Percentiles rank a stretch among this genome's conserved stretches.
These are phyloP conservation scores for Dalbergia cochinchinensis DNA, from an alignment of 306 rosid species.

Conservation along the genomic window DNA sequence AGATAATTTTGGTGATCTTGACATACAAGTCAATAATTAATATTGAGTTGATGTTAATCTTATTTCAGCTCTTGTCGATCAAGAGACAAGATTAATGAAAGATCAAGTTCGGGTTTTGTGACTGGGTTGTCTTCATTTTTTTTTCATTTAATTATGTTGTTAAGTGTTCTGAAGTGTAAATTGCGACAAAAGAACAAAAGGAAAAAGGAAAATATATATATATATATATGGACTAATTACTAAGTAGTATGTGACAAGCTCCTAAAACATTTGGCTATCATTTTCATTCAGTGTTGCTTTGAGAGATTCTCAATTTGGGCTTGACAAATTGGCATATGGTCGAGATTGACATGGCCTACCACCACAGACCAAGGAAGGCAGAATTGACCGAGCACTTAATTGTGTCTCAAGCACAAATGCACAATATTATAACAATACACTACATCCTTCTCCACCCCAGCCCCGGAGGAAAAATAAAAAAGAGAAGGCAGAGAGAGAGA, in stretches of 20 bases:
- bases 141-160: background rate
- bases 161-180: background rate
- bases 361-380: constrained; percentile 33
- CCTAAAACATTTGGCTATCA: constrained; percentile 5
- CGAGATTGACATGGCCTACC: constrained; percentile 43
- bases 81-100: constrained; percentile 1
- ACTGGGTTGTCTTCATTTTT: no score
- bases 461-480: background rate
- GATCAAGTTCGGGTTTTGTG: no score
- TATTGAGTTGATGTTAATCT: background rate
- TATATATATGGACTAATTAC: background rate
- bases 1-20: background rate
- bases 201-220: background rate
- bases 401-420: constrained; percentile 39
- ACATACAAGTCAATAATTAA: background rate
- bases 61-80: background rate
- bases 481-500: constrained; percentile 13
- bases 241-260: constrained; percentile 19
- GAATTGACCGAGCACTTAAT: constrained; percentile 41
- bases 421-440: constrained; percentile 6
- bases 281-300: constrained; percentile 28
- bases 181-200: constrained; percentile 11
- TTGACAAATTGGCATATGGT: constrained; percentile 37
- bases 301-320: constrained; percentile 31
- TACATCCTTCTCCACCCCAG: constrained; percentile 26